phyloP scores from a whole-genome alignment of 139 green algal species.

The Chlamydomonas schloesseri region DNA sequence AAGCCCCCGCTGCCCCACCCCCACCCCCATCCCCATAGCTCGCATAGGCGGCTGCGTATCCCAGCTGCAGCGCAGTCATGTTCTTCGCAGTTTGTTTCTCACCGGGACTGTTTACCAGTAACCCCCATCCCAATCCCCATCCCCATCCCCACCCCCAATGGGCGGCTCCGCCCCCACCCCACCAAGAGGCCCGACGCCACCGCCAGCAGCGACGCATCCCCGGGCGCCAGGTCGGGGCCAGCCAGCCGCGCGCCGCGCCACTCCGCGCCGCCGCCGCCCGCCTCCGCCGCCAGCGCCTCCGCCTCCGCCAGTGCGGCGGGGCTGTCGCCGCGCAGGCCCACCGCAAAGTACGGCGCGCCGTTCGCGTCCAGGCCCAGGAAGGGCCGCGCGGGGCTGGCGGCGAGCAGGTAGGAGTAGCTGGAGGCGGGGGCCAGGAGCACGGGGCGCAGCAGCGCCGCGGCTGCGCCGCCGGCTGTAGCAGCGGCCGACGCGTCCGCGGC shows the following conservation, averaged over 20 bases:
- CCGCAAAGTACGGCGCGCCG: conserved; percentile 29
- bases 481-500: not conserved
- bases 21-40: too few species aligned
- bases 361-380: conserved; percentile 25
- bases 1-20: too few species aligned
- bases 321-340: not conserved
- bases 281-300: not conserved
- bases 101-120: too few species aligned
- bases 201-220: conserved; percentile 70
- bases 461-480: too few species aligned
- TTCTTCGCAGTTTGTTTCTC: too few species aligned
- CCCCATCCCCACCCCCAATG: too few species aligned
- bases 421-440: conserved; percentile 27
- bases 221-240: conserved; percentile 55
- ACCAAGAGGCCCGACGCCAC: conserved; percentile 42
- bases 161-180: too few species aligned
- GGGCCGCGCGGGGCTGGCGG: not conserved
- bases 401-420: not conserved
- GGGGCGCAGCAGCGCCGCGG: not conserved
- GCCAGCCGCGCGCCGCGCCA: conserved; percentile 57
- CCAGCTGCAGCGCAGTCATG: too few species aligned
- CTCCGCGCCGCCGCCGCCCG: not conserved
- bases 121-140: too few species aligned
- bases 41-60: too few species aligned
- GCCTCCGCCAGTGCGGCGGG: not conserved